Base-by-base conservation (phyloP, 805 yeast genomes). In the Gaillardinia entomophila region DNA sequence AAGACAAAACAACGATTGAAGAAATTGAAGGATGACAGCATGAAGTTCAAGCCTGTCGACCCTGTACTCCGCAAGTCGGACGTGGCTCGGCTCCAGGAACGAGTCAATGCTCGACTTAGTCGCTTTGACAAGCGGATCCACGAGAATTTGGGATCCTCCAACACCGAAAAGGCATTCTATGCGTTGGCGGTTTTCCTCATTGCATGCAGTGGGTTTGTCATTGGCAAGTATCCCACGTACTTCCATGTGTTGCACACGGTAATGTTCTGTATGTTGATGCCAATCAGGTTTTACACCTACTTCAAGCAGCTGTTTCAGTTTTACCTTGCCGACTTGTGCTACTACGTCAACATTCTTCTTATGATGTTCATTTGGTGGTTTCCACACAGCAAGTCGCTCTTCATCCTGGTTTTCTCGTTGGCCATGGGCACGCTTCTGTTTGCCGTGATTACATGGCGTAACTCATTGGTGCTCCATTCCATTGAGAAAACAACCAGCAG, bases 391-490 rank as follows among this genome's bases (percentile, higher is more conserved):
- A 67, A 69, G 25, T 73, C 79, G 44, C 64, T 90, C 16, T 90
- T 82, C 59, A 76, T 85, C 12, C 73, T 90, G 2, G 87, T 94
- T 43, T 89, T 85, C 57, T 82, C 96, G 7, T 76, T 90, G 38
- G 73, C 92, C 1, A 79, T 82, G 62, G 98, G 97, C 1, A 86
- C 97, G 0, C 60, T 90, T 35, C 75, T 95, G 4, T 89, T 86
- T 73, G 97, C 97, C 0, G 96, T 90, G 15, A 79, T 90, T 27
- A 85, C 96, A 0, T 90, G 97, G 98, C 71, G 95, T 45, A 90
- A 90, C 55, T 88, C 96, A 5, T 66, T 90, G 34, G 97, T 90
- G 6, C 66, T 90, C 30, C 98, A 90, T 52, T 80, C 90, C 10
- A 73, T 90, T 38, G 98, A 90, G 43, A 90, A 90, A 56, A 86